Evolutionary conservation across 2,329 filamentous ascomycete genomes (phyloP).

Genomic region (Alternaria novae-zelandiae): DNA sequence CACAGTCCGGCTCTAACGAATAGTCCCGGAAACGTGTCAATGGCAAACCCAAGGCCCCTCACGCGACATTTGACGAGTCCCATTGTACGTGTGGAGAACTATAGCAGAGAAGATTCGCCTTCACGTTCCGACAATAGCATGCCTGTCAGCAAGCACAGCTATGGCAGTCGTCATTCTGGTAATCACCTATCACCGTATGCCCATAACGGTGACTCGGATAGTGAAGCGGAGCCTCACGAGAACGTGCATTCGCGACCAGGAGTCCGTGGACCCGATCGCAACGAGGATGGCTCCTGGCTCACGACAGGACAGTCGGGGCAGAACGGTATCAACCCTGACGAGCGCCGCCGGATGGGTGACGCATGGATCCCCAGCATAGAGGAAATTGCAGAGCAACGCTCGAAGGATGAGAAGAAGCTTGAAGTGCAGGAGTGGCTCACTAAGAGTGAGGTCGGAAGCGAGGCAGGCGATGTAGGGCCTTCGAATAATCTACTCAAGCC

Average conservation of each 20-base stretch:
- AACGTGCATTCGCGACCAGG: constrained; percentile 24
- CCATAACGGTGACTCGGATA: constrained; percentile 41
- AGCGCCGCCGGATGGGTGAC: constrained; percentile 51
- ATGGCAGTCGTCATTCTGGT: constrained; percentile 42
- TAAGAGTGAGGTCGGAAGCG: constrained; percentile 55
- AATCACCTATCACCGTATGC: constrained; percentile 49
- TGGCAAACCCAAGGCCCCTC: constrained; percentile 35
- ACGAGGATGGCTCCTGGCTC: constrained; percentile 57
- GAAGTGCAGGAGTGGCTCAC: constrained; percentile 62
- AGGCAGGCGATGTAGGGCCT: constrained; percentile 50
- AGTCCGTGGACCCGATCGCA: constrained; percentile 47
- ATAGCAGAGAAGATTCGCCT: constrained; percentile 44
- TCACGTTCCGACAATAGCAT: constrained; percentile 43
- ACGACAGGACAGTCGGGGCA: constrained; percentile 49
- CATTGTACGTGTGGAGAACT: constrained; percentile 49
- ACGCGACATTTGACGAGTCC: constrained; percentile 46
- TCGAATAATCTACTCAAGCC: constrained; percentile 37
- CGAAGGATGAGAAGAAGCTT: constrained; percentile 58
- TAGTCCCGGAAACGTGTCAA: constrained; percentile 39
- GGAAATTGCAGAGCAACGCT: constrained; percentile 56
- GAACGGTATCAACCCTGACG: constrained; percentile 55
- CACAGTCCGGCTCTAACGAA: constrained; percentile 49
- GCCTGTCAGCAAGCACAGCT: constrained; percentile 44
- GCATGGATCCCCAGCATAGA: constrained; percentile 57
- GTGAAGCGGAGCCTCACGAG: constrained; percentile 35